Base-by-base conservation (phyloP, 768 basidiomycete species). In the Russula abietina region DNA sequence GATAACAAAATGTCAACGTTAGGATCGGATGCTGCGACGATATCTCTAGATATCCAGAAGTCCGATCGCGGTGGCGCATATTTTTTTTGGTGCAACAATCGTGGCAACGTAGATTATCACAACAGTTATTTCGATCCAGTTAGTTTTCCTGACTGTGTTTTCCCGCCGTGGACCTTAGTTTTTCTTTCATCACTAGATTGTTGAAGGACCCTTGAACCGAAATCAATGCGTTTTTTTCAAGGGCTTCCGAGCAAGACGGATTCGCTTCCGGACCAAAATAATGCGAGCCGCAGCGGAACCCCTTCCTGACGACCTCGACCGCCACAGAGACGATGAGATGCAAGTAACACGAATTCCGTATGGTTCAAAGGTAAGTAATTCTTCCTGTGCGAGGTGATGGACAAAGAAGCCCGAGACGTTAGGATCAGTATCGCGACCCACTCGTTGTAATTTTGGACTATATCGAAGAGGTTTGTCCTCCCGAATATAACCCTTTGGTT, bases 361-460 rank as follows among this genome's bases (percentile, higher is more conserved):
- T 22, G 41, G 41, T 19, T 41, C 41, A 41, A 19, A 41, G 9
- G 41, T 41, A 41, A 16, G 41, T 19, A 8, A 8, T 8, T 17
- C 7, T 19, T 19, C 41, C 39, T 33, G 14, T 38, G 41, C 5
- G 41, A 19, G 19, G 41, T 9, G 7, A 41, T 41, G 41, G 19
- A 17, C 19, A 19, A 16, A 17, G 19, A 41, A 19, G 17, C 39
- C 19, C 19, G 41, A 41, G 16, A 16, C 41, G 8, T 41, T 19
- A 19, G 41, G 22, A 24, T 4, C 38, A 64, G 62, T 32, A 48
- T 43, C 48, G 46, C 17, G 59, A 64, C 41, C 62, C 62, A 14
- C 59, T 61, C 19, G 11, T 60, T n/a, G 59, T 30, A 3, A n/a
- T 64, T 43, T 55, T 64, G 28, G 53, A 61, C 53, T 64, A 60